Evolutionary conservation across 2,329 filamentous ascomycete species (phyloP).

Genomic region (Nannizziopsis arthrosporioides): DNA sequence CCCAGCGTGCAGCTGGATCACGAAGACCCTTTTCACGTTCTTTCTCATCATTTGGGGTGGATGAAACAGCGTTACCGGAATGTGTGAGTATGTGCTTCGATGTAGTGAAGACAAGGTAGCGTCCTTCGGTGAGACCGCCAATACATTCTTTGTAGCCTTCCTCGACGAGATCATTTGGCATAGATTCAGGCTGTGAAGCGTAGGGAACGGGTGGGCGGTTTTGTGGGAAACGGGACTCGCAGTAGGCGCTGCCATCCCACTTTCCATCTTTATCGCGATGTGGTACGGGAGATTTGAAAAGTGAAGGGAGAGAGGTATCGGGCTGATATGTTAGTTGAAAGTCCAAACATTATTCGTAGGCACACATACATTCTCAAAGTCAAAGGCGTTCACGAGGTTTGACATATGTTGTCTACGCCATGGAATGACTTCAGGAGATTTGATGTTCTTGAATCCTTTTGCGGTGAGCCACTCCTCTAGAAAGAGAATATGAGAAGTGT

Average conservation of each 20-base stretch:
- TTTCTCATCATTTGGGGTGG: slow-evolving; percentile 2
- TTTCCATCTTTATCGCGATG: slow-evolving; percentile 33
- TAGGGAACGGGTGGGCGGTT: slow-evolving; percentile 41
- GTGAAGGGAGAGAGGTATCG: slow-evolving; percentile 37
- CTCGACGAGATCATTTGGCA: slow-evolving; percentile 32
- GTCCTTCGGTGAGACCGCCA: slow-evolving; percentile 44
- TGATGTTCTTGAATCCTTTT: slow-evolving; percentile 32
- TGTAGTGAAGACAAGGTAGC: slow-evolving; percentile 38
- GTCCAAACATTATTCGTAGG: not conserved
- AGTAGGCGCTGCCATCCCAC: slow-evolving; percentile 37
- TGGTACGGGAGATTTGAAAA: slow-evolving; percentile 37
- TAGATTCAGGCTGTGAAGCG: slow-evolving; percentile 29
- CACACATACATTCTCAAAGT: slow-evolving; percentile 29
- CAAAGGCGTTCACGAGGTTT: slow-evolving; percentile 38
- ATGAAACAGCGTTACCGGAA: slow-evolving; percentile 3
- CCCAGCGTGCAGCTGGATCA: slow-evolving; percentile 8
- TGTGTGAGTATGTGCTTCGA: slow-evolving; percentile 28
- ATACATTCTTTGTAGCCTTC: slow-evolving; percentile 44
- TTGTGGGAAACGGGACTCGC: slow-evolving; percentile 31
- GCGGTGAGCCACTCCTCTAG: slow-evolving; percentile 41
- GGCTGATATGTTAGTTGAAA: slow-evolving; percentile 26
- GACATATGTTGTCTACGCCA: slow-evolving; percentile 41
- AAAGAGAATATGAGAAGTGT: slow-evolving; percentile 46
- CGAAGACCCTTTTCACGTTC: not conserved
- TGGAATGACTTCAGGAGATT: slow-evolving; percentile 34